Conservation (phyloP, 2,329 filamentous ascomycete species). For the Dothidotthia symphoricarpi region DNA sequence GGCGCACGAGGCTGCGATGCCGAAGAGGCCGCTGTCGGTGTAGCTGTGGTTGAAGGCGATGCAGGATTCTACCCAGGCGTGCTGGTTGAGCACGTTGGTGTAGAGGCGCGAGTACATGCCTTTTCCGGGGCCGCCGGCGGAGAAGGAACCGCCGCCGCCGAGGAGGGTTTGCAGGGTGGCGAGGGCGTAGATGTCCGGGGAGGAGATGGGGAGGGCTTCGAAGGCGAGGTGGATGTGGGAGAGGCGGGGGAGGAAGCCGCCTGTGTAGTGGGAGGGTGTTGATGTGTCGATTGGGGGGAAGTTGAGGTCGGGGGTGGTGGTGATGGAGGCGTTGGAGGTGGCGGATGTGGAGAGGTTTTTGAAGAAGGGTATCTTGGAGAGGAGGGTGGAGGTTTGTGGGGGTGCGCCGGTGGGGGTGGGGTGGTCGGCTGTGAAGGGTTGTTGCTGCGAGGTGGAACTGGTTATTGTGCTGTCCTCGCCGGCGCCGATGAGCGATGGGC, state of each 20-base stretch:
- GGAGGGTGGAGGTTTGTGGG: constrained; percentile 61
- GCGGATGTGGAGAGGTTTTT: constrained; percentile 82
- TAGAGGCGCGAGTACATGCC: constrained; percentile 99
- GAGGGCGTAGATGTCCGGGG: constrained; percentile 91
- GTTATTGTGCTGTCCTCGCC: constrained; percentile 19
- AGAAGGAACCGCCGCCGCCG: constrained; percentile 94
- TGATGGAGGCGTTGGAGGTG: constrained; percentile 56
- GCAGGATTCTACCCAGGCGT: constrained; percentile 96
- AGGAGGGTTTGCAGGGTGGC: constrained; percentile 94
- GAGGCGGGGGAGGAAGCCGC: constrained; percentile 84
- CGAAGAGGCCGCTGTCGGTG: constrained; percentile 92
- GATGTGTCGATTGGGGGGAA: constrained; percentile 57
- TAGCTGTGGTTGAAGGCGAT: constrained; percentile 97
- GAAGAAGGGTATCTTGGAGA: constrained; percentile 85
- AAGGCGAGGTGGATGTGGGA: constrained; percentile 96
- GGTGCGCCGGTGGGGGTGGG: constrained; percentile 41
- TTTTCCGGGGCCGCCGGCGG: constrained; percentile 92
- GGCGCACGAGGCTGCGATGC: constrained; percentile 82
- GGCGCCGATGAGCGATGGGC: constrained; percentile 43
- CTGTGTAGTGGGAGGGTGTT: constrained; percentile 78
- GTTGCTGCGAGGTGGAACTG: constrained; percentile 38
- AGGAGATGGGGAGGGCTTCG: constrained; percentile 86
- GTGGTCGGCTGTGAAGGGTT: constrained; percentile 47
- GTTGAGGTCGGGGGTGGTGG: constrained; percentile 49
- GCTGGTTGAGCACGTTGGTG: constrained; percentile 95